Evolutionary conservation across 345 rosid species (phyloP).

Genomic region (Eucalyptus camaldulensis): DNA sequence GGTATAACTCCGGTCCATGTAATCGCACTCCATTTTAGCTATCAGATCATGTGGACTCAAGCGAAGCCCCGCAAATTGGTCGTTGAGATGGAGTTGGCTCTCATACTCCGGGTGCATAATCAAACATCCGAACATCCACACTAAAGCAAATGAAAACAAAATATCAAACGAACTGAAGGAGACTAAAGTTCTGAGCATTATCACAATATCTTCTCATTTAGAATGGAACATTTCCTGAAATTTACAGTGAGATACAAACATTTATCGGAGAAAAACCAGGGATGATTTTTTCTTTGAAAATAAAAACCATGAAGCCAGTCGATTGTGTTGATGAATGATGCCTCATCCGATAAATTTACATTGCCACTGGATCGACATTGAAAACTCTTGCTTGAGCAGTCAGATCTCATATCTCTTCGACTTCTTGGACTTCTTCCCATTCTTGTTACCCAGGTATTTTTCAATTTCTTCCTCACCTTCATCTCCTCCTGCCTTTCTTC

Average conservation of each 20-base stretch:
- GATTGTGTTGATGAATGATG: neutral
- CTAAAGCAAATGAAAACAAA: neutral
- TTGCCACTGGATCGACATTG: neutral
- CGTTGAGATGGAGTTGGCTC: neutral
- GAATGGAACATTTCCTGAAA: neutral
- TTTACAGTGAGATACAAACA: neutral
- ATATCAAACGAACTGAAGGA: neutral
- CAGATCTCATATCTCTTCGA: neutral
- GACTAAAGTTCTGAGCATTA: neutral
- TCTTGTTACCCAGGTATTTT: constrained; percentile 32
- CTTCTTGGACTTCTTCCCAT: constrained; percentile 33
- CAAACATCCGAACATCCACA: neutral
- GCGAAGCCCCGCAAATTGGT: neutral
- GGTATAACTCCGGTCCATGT: neutral
- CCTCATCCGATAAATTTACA: neutral
- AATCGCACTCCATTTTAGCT: neutral
- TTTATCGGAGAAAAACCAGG: neutral
- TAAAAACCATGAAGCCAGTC: neutral
- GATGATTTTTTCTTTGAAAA: neutral
- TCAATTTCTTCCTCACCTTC: constrained; percentile 48
- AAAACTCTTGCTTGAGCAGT: neutral
- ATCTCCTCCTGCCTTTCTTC: constrained; percentile 19
- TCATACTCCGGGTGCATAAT: neutral
- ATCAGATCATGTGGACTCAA: neutral
- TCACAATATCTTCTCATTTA: neutral